Evolutionary conservation across 805 yeast genomes (phyloP).

Genomic region (Pichia eremophila): DNA sequence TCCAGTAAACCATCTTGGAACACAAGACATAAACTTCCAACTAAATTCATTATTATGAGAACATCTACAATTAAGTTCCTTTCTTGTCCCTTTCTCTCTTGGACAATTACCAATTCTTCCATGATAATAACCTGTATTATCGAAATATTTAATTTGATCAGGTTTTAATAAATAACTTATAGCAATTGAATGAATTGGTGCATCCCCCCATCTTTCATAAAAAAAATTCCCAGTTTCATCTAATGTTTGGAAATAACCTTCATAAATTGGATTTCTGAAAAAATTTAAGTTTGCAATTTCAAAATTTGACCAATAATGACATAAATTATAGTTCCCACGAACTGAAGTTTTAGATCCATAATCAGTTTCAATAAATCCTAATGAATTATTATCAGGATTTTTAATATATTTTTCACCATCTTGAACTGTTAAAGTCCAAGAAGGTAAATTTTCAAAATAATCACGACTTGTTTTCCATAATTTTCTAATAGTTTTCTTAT

Average conservation of each 20-base stretch:
- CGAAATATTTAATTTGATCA: slow-evolving; percentile 48
- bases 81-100: slow-evolving; percentile 33
- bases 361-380: slow-evolving; percentile 39
- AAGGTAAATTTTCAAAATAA: slow-evolving; percentile 26
- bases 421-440: slow-evolving; percentile 4
- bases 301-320: slow-evolving; percentile 61
- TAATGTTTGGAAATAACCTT: slow-evolving; percentile 42
- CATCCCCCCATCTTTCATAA: slow-evolving; percentile 76
- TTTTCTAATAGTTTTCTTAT: slow-evolving; percentile 36
- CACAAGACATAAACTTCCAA: slow-evolving; percentile 43
- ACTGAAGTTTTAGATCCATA: slow-evolving; percentile 30
- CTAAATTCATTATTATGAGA: slow-evolving; percentile 38
- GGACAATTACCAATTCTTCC: slow-evolving; percentile 54
- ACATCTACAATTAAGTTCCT: slow-evolving; percentile 43
- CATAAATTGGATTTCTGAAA: slow-evolving; percentile 48
- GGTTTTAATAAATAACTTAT: slow-evolving; percentile 41
- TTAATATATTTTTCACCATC: slow-evolving; percentile 15
- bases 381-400: slow-evolving; percentile 30
- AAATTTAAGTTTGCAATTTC: slow-evolving; percentile 54
- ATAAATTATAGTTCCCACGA: slow-evolving; percentile 39
- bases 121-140: slow-evolving; percentile 49
- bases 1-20: slow-evolving; percentile 29
- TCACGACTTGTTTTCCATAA: slow-evolving; percentile 39
- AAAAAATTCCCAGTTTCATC: slow-evolving; percentile 60
- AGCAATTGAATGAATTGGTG: slow-evolving; percentile 63